Base-by-base conservation (phyloP, 768 basidiomycete genomes). In the Leccinum uliginosum region DNA sequence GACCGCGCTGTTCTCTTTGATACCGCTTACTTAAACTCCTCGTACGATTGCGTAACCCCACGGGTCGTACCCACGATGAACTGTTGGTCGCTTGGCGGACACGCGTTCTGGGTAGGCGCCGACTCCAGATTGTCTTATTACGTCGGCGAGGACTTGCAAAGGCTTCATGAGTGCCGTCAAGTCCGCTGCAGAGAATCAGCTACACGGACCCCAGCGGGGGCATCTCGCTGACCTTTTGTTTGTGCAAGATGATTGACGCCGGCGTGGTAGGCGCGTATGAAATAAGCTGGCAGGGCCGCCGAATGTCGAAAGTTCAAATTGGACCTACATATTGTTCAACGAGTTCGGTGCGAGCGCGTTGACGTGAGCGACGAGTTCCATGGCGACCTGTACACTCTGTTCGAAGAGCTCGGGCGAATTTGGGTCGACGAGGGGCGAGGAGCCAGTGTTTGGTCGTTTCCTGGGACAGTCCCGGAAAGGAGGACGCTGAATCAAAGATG, bases 331-430 rank as follows among this genome's bases (percentile, higher is more conserved):
- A 78, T 67, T 85, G 80, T 56, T 86, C 62, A 2, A 23, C 38
- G 43, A 34, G 40, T 69, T 76, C 53, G 79, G 74, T 0, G 83
- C 11, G 29, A 81, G 69, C 2, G 67, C 67, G 58, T 83, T 79
- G 1, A 86, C 69, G 9, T 78, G 69, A 2, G 75, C 58, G 27
- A 85, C 75, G n/a, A 82, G 79, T 38, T 80, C 76, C 53, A 78
- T 76, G 0, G 78, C 73, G 15, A 78, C 52, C 40, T 76, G 76
- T 1, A 85, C 58, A 65, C 83, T 84, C 50, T 82, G 80, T 59
- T 82, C 83, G 74, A 89, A 85, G n/a, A 76, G 54, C 26, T 81
- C 82, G 15, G 82, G 79, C 21, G 85, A 83, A 57, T 81, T 86
- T 17, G 78, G 80, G 57, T 87, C 85, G 6, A 55, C 57, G 50